These are phyloP conservation scores for Trametes coccinea DNA, from an alignment of 768 basidiomycete genomes.

Conservation along the genomic window DNA sequence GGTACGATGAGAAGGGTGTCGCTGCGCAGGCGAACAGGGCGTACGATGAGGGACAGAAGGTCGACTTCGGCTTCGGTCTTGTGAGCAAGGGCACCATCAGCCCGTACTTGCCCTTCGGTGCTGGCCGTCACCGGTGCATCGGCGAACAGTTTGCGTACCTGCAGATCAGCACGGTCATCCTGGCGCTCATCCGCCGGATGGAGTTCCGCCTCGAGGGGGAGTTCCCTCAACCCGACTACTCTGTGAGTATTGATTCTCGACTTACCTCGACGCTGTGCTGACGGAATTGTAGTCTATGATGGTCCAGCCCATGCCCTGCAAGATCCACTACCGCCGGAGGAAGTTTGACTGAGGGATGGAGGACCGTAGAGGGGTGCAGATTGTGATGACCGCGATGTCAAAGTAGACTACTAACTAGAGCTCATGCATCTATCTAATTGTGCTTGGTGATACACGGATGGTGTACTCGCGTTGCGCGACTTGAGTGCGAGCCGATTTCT, in stretches of 20 bases:
- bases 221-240: slow-evolving; percentile 87
- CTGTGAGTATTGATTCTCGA: slow-evolving; percentile 52
- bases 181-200: slow-evolving; percentile 73
- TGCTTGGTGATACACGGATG: not conserved
- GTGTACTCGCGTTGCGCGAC: no score
- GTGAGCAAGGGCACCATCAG: slow-evolving; percentile 96
- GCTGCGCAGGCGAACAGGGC: slow-evolving; percentile 76
- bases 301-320: slow-evolving; percentile 74
- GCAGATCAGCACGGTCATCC: slow-evolving; percentile 83
- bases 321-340: slow-evolving; percentile 67
- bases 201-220: slow-evolving; percentile 67
- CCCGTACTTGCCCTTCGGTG: slow-evolving; percentile 97
- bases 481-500: no score
- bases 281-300: slow-evolving; percentile 78
- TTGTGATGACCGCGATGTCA: slow-evolving; percentile 5
- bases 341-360: slow-evolving; percentile 33
- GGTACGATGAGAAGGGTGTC: slow-evolving; percentile 83
- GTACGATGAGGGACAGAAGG: slow-evolving; percentile 82
- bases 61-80: slow-evolving; percentile 95
- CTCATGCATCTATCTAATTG: slow-evolving; percentile 11
- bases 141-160: slow-evolving; percentile 94
- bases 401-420: slow-evolving; percentile 7
- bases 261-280: not conserved
- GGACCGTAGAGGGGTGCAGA: not conserved
- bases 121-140: slow-evolving; percentile 93